These are phyloP conservation scores for Salix arbutifolia DNA, from an alignment of 345 rosid genomes.

Conservation along the genomic window DNA sequence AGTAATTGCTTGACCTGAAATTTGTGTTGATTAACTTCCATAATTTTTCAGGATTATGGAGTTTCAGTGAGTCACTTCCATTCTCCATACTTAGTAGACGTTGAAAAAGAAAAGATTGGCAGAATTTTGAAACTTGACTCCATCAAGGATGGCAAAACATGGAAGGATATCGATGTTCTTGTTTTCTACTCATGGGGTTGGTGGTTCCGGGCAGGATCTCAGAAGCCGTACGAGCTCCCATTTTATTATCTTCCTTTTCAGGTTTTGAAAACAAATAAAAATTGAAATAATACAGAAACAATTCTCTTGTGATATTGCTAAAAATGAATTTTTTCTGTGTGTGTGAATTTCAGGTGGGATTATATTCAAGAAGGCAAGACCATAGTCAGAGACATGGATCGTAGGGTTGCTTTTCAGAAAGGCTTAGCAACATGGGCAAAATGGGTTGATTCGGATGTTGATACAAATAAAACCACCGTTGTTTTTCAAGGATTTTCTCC, in stretches of 20 bases:
- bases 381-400: conserved; percentile 52
- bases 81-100: conserved; percentile 45
- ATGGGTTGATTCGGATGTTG: conserved; percentile 77
- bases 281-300: no score
- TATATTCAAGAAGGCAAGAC: conserved; percentile 47
- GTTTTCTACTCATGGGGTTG: conserved; percentile 67
- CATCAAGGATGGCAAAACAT: conserved; percentile 32
- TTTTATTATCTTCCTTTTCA: no score
- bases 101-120: conserved; percentile 38
- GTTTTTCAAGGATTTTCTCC: conserved; percentile 82
- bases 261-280: no score
- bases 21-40: no score
- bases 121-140: conserved; percentile 58
- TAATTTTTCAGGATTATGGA: conserved; percentile 40
- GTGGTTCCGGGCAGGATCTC: conserved; percentile 57
- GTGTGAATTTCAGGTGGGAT: conserved; percentile 60
- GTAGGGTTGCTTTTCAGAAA: conserved; percentile 62
- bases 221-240: conserved; percentile 42
- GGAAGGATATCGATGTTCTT: conserved; percentile 53
- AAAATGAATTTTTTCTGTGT: no score
- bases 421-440: conserved; percentile 76
- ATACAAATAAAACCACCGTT: conserved; percentile 51
- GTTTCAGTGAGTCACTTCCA: conserved; percentile 40
- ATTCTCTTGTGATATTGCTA: no score
- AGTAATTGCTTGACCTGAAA: no score